A percentile compares a stretch with the other conserved stretches of the same genome.
Evolutionary conservation across 495 filamentous ascomycete genomes (phyloP).

Genomic region (Margaritispora aquatica): DNA sequence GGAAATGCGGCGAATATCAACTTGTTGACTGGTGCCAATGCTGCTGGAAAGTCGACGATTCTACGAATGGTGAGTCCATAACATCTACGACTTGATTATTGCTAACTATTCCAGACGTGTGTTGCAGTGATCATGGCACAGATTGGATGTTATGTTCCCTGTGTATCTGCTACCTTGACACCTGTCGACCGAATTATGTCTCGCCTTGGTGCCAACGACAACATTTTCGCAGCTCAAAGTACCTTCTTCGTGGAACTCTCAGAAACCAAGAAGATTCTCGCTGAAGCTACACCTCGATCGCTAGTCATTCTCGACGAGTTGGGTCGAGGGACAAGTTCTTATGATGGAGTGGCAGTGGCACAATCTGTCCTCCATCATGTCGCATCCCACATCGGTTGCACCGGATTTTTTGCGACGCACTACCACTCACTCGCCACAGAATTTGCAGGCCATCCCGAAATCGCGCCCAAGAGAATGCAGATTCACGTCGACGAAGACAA

Average conservation of each 20-base stretch:
- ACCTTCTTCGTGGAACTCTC: constrained; percentile 98
- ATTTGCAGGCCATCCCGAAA: constrained; percentile 83
- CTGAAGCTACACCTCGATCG: constrained; percentile 89
- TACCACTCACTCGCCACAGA: constrained; percentile 92
- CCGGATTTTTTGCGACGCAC: constrained; percentile 97
- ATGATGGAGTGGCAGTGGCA: constrained; percentile 94
- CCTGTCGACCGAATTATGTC: constrained; percentile 98
- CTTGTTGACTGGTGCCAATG: constrained; percentile 93
- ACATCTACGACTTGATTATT: constrained; percentile 3
- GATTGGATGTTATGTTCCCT: constrained; percentile 90
- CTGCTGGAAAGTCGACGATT: constrained; percentile 97
- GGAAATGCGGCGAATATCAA: constrained; percentile 75
- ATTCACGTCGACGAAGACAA: constrained; percentile 88
- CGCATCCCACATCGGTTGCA: constrained; percentile 84
- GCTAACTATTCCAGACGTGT: constrained; percentile 55
- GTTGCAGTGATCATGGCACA: constrained; percentile 98
- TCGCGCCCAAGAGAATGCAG: constrained; percentile 79
- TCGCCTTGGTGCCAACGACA: constrained; percentile 95
- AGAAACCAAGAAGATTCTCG: constrained; percentile 97
- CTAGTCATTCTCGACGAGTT: constrained; percentile 98
- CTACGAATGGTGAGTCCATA: constrained; percentile 71
- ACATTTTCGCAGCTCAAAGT: constrained; percentile 95
- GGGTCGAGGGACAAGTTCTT: constrained; percentile 86
- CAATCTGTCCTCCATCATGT: constrained; percentile 95
- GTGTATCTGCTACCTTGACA: constrained; percentile 75